Percentiles rank a stretch among this genome's conserved stretches.
Evolutionary conservation across 805 yeast species (phyloP).

Genomic region (Candida krabiensis): DNA sequence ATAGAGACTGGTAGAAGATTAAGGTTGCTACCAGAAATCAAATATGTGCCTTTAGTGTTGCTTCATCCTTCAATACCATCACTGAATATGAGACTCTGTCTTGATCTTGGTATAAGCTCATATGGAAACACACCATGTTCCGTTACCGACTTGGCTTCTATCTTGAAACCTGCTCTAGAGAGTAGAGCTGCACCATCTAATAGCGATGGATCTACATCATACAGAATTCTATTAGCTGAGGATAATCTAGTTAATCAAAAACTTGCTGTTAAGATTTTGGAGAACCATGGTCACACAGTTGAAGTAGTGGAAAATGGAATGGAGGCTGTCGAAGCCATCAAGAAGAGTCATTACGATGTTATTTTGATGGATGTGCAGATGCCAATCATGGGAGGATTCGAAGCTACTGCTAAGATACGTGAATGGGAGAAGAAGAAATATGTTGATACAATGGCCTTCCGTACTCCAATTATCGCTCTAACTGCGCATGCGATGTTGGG

Average conservation of each 20-base stretch:
- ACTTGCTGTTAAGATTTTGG: slow-evolving; percentile 79
- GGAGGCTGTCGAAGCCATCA: slow-evolving; percentile 77
- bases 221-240: slow-evolving; percentile 77
- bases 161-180: slow-evolving; percentile 81
- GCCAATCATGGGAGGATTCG: slow-evolving; percentile 96
- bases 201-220: slow-evolving; percentile 74
- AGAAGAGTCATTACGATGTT: slow-evolving; percentile 68
- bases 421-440: slow-evolving; percentile 87
- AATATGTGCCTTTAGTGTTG: slow-evolving; percentile 81
- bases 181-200: slow-evolving; percentile 78
- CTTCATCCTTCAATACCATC: slow-evolving; percentile 74
- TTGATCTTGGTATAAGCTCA: slow-evolving; percentile 83
- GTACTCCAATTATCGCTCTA: slow-evolving; percentile 86
- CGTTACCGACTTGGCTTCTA: slow-evolving; percentile 76
- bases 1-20: slow-evolving; percentile 71
- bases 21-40: slow-evolving; percentile 70
- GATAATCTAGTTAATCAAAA: slow-evolving; percentile 87
- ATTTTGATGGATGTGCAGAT: slow-evolving; percentile 92
- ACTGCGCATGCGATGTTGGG: slow-evolving; percentile 96
- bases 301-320: slow-evolving; percentile 85
- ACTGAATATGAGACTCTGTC: slow-evolving; percentile 75
- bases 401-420: slow-evolving; percentile 82
- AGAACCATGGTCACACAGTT: slow-evolving; percentile 82
- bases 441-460: slow-evolving; percentile 62
- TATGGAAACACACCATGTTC: slow-evolving; percentile 90